A percentile compares a stretch with the other conserved stretches of the same genome.
phyloP scores from a whole-genome alignment of 495 filamentous ascomycete species.

The Aspergillus cavernicola region DNA sequence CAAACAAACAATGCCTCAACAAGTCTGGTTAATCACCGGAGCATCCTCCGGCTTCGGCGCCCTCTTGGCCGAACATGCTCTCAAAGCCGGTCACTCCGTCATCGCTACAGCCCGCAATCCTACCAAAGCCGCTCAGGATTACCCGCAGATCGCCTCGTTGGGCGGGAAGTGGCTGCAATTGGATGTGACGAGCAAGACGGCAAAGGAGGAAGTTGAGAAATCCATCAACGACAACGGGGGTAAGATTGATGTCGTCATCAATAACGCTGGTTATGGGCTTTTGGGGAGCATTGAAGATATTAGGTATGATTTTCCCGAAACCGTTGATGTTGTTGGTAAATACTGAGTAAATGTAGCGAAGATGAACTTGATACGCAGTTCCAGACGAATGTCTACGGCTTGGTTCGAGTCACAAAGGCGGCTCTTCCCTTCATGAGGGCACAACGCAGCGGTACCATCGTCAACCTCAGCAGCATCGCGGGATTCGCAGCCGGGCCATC shows the following conservation, averaged over 20 bases:
- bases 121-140: too few species aligned
- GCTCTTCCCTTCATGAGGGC: too few species aligned
- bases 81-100: conserved; percentile 48
- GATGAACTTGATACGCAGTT: too few species aligned
- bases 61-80: conserved; percentile 40
- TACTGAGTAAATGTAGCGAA: too few species aligned
- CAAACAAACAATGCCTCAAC: not conserved
- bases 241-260: conserved; percentile 26
- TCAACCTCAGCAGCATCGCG: too few species aligned
- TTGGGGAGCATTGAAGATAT: conserved; percentile 26
- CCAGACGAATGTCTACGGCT: too few species aligned
- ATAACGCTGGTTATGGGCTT: conserved; percentile 29
- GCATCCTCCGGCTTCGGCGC: conserved; percentile 52
- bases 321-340: too few species aligned
- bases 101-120: conserved; percentile 52
- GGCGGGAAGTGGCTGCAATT: conserved; percentile 31
- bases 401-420: too few species aligned
- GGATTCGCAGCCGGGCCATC: too few species aligned
- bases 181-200: conserved; percentile 37
- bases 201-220: not conserved
- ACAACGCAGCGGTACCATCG: too few species aligned
- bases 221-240: conserved; percentile 9
- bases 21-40: conserved; percentile 51
- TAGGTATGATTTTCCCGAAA: conserved; percentile 18
- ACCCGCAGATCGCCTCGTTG: conserved; percentile 24